Conservation (phyloP, 345 rosid species). For the Erucastrum elatum region DNA sequence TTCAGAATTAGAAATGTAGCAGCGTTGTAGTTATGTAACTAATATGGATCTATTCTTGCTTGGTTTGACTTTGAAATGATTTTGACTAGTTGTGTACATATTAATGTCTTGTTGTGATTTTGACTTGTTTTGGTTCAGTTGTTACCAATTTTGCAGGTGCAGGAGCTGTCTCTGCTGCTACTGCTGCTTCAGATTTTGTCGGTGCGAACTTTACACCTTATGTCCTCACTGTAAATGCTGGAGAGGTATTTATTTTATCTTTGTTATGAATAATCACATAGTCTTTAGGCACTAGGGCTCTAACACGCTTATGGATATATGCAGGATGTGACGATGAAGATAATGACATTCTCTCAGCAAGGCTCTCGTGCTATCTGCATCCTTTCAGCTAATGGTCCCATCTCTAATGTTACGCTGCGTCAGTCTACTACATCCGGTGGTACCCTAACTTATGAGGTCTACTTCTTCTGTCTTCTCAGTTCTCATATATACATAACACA, state of each 20-base stretch:
- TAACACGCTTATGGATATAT: not conserved
- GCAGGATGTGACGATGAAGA: constrained; percentile 92
- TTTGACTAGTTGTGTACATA: not conserved
- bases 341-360: constrained; percentile 90
- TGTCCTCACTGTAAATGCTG: constrained; percentile 75
- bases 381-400: constrained; percentile 89
- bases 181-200: constrained; percentile 57
- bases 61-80: constrained; percentile 15
- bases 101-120: not conserved
- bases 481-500: too few relatives aligned
- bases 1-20: not conserved
- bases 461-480: too few relatives aligned
- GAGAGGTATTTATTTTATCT: constrained; percentile 61
- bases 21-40: constrained; percentile 12
- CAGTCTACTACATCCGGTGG: constrained; percentile 87
- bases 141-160: constrained; percentile 29
- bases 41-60: constrained; percentile 12
- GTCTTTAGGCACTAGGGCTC: not conserved
- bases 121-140: constrained; percentile 15
- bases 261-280: not conserved
- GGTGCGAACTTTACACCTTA: constrained; percentile 94
- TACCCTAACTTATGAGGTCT: constrained; percentile 93
- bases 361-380: constrained; percentile 83
- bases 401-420: constrained; percentile 91
- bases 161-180: constrained; percentile 49